Conservation (phyloP, 176 grass and related monocot genomes). For the Triticum timopheevii region DNA sequence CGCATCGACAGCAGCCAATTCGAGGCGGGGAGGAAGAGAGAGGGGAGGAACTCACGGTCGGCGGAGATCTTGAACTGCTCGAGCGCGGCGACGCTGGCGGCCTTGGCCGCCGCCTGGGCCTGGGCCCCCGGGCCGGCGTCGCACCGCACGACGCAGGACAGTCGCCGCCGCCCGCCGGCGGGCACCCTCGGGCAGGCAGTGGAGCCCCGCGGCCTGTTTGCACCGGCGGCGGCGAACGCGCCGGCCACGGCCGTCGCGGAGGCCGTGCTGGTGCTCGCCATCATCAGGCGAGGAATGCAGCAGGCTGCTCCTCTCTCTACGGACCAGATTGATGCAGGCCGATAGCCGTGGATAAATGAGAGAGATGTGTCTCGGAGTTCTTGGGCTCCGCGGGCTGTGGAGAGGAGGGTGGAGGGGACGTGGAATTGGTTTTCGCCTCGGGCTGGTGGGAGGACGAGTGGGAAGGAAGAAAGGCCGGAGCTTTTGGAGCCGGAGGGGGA, state of each 20-base stretch:
- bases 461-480: slow-evolving; percentile 34
- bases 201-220: slow-evolving; percentile 17
- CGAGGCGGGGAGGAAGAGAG: not conserved
- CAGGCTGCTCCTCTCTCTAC: not conserved
- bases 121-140: slow-evolving; percentile 41
- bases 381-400: not conserved
- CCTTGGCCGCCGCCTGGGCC: slow-evolving; percentile 17
- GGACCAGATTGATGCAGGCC: not conserved
- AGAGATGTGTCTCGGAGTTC: not conserved
- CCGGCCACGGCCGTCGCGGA: slow-evolving; percentile 42
- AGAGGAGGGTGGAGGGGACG: not conserved
- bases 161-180: slow-evolving; percentile 12
- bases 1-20: not conserved
- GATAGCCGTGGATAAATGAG: not conserved
- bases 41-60: slow-evolving; percentile 54
- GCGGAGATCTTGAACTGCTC: slow-evolving; percentile 95
- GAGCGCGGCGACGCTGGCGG: slow-evolving; percentile 56
- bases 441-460: not conserved
- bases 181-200: slow-evolving; percentile 24
- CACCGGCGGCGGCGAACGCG: slow-evolving; percentile 36
- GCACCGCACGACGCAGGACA: slow-evolving; percentile 49
- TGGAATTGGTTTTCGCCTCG: not conserved
- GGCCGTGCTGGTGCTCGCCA: slow-evolving; percentile 46
- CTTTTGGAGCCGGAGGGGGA: not conserved
- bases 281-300: slow-evolving; percentile 36